Evolutionary conservation across 2,329 filamentous ascomycete species (phyloP).

Genomic region (Metarhizium brunneum): DNA sequence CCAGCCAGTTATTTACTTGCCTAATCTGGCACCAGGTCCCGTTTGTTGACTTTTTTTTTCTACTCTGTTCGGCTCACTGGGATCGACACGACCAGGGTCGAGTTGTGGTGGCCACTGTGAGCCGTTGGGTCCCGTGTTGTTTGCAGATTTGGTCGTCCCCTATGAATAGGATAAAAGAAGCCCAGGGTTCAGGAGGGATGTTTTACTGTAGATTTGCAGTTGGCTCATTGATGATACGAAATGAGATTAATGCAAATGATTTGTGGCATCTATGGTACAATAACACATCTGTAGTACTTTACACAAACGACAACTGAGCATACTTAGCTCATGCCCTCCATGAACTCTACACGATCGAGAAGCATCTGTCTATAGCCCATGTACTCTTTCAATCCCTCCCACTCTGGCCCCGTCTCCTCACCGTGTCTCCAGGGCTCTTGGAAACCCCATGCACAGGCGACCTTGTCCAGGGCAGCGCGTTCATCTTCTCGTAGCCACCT

Average conservation of each 20-base stretch:
- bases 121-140: not conserved
- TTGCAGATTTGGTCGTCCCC: not conserved
- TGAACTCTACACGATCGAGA: conserved; percentile 77
- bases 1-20: not conserved
- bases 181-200: too few relatives aligned
- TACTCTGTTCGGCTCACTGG: too few relatives aligned
- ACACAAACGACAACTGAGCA: not conserved
- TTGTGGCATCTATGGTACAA: not conserved
- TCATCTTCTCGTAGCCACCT: conserved; percentile 89
- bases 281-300: not conserved
- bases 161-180: not conserved
- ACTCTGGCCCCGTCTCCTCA: conserved; percentile 85
- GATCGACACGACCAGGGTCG: not conserved
- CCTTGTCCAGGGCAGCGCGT: conserved; percentile 72
- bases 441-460: conserved; percentile 89
- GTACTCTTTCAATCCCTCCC: conserved; percentile 78
- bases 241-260: too few relatives aligned
- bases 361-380: conserved; percentile 79
- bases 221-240: too few relatives aligned
- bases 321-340: conserved; percentile 69
- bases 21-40: not conserved
- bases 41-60: not conserved
- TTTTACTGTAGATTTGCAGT: too few relatives aligned
- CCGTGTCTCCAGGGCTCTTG: conserved; percentile 69
- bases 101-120: not conserved